A percentile compares a stretch with the other conserved stretches of the same genome.
Conservation (phyloP, 345 rosid genomes). For the Aquilaria sinensis region DNA sequence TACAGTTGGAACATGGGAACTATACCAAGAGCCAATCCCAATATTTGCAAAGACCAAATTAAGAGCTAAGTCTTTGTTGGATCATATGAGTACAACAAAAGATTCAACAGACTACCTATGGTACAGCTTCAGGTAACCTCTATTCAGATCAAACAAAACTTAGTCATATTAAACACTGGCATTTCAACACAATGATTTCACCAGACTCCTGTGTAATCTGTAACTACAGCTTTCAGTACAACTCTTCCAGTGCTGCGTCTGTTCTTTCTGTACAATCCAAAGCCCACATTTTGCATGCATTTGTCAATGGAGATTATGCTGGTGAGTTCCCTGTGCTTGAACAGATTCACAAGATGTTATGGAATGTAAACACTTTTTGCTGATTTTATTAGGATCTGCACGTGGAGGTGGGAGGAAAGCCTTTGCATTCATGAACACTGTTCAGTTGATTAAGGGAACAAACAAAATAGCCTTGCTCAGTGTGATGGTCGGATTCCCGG, state of each 20-base stretch:
- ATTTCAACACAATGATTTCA: background rate
- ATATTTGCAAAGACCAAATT: conserved; percentile 34
- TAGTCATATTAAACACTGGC: background rate
- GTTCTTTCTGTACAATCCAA: conserved; percentile 38
- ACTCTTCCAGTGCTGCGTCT: conserved; percentile 24
- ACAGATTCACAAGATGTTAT: too few species aligned
- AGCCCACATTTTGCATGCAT: conserved; percentile 66
- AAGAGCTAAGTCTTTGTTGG: conserved; percentile 43
- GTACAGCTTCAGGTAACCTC: conserved; percentile 51
- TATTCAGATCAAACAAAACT: background rate
- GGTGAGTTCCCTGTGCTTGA: conserved; percentile 27
- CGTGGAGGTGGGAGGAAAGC: conserved; percentile 33
- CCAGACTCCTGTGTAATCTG: background rate
- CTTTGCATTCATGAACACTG: conserved; percentile 24
- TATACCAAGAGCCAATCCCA: conserved; percentile 42
- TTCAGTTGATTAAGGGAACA: conserved; percentile 42
- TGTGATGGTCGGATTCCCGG: conserved; percentile 80
- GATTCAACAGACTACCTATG: conserved; percentile 80
- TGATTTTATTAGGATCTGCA: conserved; percentile 37
- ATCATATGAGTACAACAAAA: conserved; percentile 56
- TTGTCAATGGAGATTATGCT: conserved; percentile 42
- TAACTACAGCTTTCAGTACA: conserved; percentile 35
- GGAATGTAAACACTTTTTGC: background rate
- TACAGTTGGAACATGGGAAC: conserved; percentile 33
- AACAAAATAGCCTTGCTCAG: conserved; percentile 67